Evolutionary conservation across 1,284 basidiomycete species (phyloP).

Genomic region (Cutaneotrichosporon sp.): DNA sequence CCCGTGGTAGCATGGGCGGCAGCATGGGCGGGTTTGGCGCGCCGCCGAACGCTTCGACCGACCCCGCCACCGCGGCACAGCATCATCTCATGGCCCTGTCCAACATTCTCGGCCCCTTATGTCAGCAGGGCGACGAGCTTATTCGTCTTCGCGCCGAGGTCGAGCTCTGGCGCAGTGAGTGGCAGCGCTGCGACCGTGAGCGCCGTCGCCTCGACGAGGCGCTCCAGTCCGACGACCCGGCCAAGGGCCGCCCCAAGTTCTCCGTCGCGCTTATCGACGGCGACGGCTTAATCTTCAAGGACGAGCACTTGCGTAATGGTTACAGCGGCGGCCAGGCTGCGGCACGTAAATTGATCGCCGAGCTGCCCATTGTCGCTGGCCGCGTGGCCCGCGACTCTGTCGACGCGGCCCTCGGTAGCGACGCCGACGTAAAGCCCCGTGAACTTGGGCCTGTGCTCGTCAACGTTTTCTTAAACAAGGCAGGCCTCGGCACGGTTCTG

Average conservation of each 20-base stretch:
- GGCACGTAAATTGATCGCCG: conserved; percentile 28
- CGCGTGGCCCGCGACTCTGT: conserved; percentile 1
- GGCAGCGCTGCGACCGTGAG: conserved; percentile 30
- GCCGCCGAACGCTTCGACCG: conserved; percentile 5
- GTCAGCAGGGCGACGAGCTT: conserved; percentile 28
- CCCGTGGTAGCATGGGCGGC: conserved; percentile 1
- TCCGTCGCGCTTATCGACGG: conserved; percentile 40
- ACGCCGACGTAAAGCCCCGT: not conserved
- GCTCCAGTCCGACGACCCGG: conserved; percentile 24
- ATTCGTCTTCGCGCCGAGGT: conserved; percentile 41
- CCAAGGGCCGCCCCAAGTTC: conserved; percentile 22
- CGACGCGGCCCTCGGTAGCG: not conserved
- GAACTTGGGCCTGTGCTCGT: conserved; percentile 24
- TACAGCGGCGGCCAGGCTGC: conserved; percentile 37
- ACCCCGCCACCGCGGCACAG: conserved; percentile 18
- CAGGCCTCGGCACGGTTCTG: conserved; percentile 32
- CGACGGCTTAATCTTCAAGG: conserved; percentile 38
- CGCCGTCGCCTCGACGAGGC: conserved; percentile 27
- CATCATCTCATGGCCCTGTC: conserved; percentile 28
- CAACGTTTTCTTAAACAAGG: conserved; percentile 42
- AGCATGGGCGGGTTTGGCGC: not conserved
- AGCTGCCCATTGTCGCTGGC: conserved; percentile 21
- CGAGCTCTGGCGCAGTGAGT: conserved; percentile 35
- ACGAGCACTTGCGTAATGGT: conserved; percentile 27
- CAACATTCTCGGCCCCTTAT: conserved; percentile 23